A percentile compares a stretch with the other conserved stretches of the same genome.
These are phyloP conservation scores for Colletotrichum tofieldiae DNA, from an alignment of 2,329 filamentous ascomycete species.

Conservation along the genomic window DNA sequence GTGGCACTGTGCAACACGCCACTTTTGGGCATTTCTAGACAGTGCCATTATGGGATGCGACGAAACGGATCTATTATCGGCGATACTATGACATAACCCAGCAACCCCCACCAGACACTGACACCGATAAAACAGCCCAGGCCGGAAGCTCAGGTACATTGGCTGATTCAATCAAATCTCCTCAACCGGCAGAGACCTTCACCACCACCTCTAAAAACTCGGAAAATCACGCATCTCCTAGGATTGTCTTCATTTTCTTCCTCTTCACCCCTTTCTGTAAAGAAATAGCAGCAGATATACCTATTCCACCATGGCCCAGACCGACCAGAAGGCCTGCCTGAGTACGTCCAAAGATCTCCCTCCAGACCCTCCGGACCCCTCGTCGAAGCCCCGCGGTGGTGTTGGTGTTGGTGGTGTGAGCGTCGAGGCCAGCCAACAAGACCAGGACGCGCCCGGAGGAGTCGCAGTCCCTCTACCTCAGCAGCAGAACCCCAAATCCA, in stretches of 20 bases:
- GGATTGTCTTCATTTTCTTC: conserved; percentile 7
- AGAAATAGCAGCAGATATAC: conserved; percentile 28
- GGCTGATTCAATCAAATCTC: conserved; percentile 42
- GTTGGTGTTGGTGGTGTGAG: conserved; percentile 10
- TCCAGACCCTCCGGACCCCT: conserved; percentile 49
- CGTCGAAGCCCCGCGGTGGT: conserved; percentile 39
- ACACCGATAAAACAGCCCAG: conserved; percentile 37
- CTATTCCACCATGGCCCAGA: conserved; percentile 63
- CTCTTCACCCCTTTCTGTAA: conserved; percentile 23
- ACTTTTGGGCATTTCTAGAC: neutral
- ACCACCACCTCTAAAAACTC: conserved; percentile 43
- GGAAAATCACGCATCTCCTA: conserved; percentile 53
- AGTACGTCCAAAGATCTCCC: conserved; percentile 65
- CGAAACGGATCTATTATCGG: conserved; percentile 38
- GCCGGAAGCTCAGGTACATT: conserved; percentile 36
- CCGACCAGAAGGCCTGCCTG: conserved; percentile 74
- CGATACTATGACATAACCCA: conserved; percentile 40
- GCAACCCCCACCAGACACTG: conserved; percentile 39
- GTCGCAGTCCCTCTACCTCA: conserved; percentile 39
- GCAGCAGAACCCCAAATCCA: conserved; percentile 34
- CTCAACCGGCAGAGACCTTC: conserved; percentile 46
- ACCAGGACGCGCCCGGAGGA: conserved; percentile 13
- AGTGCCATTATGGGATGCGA: neutral
- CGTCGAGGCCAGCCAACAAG: conserved; percentile 23
- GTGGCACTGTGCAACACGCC: conserved; percentile 9